Evolutionary conservation across 352 stramenopile species (phyloP).

Genomic region (Aphanomyces astaci): DNA sequence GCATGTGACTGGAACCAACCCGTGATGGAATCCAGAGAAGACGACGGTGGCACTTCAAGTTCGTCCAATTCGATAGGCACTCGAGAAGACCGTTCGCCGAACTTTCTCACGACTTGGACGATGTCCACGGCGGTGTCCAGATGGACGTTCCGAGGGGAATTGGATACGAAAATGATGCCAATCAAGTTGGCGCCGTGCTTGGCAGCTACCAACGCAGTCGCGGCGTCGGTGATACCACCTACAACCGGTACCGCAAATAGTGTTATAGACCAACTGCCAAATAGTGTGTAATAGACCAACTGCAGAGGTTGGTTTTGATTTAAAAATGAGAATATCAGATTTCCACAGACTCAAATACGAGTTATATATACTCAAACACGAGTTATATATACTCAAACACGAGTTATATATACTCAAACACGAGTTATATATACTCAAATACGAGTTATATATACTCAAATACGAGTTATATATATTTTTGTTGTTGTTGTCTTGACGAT

Average conservation of each 20-base stretch:
- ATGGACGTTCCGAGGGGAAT: constrained; percentile 84
- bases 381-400: no score
- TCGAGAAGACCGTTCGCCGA: constrained; percentile 86
- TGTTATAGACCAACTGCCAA: no score
- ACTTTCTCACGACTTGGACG: constrained; percentile 86
- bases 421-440: no score
- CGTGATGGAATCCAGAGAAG: constrained; percentile 29
- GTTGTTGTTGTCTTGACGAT: no score
- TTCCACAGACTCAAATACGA: neutral
- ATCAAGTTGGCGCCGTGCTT: constrained; percentile 93
- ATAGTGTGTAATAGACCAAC: no score
- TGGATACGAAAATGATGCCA: constrained; percentile 94
- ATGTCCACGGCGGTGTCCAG: constrained; percentile 84
- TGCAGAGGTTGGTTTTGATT: no score
- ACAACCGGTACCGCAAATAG: no score
- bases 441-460: no score
- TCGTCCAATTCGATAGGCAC: constrained; percentile 24
- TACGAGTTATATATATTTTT: no score
- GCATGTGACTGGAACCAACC: constrained; percentile 82
- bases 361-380: neutral
- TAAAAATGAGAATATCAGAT: neutral
- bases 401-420: no score
- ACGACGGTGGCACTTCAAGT: constrained; percentile 24
- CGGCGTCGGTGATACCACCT: constrained; percentile 85
- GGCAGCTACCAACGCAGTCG: constrained; percentile 89